Conservation (phyloP, 257 asterid genomes). For the Nicotiana otophora region DNA sequence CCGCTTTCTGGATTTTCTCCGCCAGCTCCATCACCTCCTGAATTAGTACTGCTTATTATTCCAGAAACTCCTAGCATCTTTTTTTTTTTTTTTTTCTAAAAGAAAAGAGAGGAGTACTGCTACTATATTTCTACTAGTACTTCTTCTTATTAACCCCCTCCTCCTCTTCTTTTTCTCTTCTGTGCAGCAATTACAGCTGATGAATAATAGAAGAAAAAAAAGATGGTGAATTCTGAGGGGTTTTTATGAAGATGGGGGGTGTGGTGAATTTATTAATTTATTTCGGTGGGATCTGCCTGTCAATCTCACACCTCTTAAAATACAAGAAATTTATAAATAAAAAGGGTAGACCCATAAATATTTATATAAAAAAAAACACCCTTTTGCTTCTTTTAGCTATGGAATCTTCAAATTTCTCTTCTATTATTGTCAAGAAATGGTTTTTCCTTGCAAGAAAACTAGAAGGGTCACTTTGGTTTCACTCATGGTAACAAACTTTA, state of each 20-base stretch:
- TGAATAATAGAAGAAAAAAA: slow-evolving; percentile 26
- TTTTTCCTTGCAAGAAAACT: slow-evolving; percentile 13
- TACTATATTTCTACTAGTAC: background rate
- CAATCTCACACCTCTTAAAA: slow-evolving; percentile 52
- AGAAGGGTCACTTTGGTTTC: slow-evolving; percentile 21
- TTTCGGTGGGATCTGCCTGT: slow-evolving; percentile 96
- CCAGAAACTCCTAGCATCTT: slow-evolving; percentile 57
- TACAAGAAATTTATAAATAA: background rate
- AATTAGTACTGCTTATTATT: slow-evolving; percentile 21
- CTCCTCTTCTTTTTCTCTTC: background rate
- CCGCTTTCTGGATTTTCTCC: slow-evolving; percentile 50
- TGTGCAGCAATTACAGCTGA: slow-evolving; percentile 20
- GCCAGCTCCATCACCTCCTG: slow-evolving; percentile 23
- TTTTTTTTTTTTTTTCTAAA: too few species aligned
- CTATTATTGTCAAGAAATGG: slow-evolving; percentile 14
- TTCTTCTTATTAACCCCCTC: background rate
- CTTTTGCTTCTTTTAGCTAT: slow-evolving; percentile 16
- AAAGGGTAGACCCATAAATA: slow-evolving; percentile 13
- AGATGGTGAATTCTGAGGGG: slow-evolving; percentile 81
- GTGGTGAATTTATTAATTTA: slow-evolving; percentile 87
- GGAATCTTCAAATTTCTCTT: slow-evolving; percentile 43
- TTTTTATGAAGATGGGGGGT: slow-evolving; percentile 58
- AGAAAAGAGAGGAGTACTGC: background rate
- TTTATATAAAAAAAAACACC: background rate
- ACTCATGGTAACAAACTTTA: slow-evolving; percentile 10